Evolutionary conservation across 768 basidiomycete species (phyloP), one percentile per base, ranked within the genome.

Genomic region (Hericium erinaceus): DNA sequence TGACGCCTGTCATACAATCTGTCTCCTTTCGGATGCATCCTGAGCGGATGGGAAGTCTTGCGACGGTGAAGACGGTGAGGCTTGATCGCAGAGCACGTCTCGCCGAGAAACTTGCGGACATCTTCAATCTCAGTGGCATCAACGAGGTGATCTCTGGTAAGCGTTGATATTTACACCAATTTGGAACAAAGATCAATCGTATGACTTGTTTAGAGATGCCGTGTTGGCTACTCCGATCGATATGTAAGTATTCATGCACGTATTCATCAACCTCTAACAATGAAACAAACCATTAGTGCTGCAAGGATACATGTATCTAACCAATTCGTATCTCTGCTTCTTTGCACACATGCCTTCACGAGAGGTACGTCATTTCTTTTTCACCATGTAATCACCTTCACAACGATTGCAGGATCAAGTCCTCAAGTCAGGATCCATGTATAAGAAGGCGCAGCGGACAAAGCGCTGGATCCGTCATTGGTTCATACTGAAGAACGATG

Each of bases 231-330:
- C 73, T 98, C 57, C 83, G 92, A 53, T 92, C 90, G 52, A 83
- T 95, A 62, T 74, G 93, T 95, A 66, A 80, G 93, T 84, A 37
- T 41, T 24, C 57, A 59, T 20, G 22, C 33, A 49, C 15, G 48
- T 22, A 13, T 24, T 5, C 18, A n/a, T 53, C 4, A 44, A 4
- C n/a, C 24, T 60, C 18, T 62, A 22, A 51, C 44, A 46, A 10
- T n/a, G 33, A 10, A 33, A 16, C 28, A 24, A 24, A 26, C 49
- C 2, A 16, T 38, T 69, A 90, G 92, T 98, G 61, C 77, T 99
- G 37, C 95, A 99, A 72, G 95, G 95, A 2, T 98, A 95, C 68
- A 91, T 99, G 82, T 99, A 95, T 69, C 76, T 98, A 52, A 98
- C 95, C 1, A 90, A 90, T 64, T 84, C 87, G 11, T 89, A 95